Percentiles rank a stretch among this genome's conserved stretches.
Conservation (phyloP, 345 rosid species). For the Pistacia vera region DNA sequence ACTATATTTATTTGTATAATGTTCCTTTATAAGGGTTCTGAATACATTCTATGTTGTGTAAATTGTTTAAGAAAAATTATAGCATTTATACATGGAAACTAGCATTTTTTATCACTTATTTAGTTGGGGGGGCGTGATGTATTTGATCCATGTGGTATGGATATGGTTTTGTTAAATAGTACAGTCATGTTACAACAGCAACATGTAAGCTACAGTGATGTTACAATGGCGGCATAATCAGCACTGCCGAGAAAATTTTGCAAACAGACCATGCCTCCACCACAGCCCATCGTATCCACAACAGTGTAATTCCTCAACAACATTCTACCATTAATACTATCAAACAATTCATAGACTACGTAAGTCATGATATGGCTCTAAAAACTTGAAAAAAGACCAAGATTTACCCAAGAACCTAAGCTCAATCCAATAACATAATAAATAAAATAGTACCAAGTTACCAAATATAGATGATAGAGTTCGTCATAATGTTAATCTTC, state of each 20-base stretch:
- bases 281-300: not conserved
- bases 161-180: not conserved
- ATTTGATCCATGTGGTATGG: not conserved
- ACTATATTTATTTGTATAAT: too few relatives aligned
- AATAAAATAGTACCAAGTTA: conserved; percentile 5
- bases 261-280: not conserved
- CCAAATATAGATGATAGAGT: not conserved
- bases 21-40: too few relatives aligned
- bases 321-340: not conserved
- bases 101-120: conserved; percentile 14
- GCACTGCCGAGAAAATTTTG: not conserved
- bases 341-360: conserved; percentile 1
- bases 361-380: not conserved
- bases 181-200: conserved; percentile 11
- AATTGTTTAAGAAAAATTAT: conserved; percentile 15
- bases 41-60: too few relatives aligned
- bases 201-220: not conserved
- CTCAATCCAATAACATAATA: conserved; percentile 1
- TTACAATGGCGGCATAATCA: conserved; percentile 6
- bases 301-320: not conserved
- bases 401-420: not conserved
- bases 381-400: not conserved
- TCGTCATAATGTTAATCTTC: not conserved
- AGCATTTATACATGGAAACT: conserved; percentile 1
- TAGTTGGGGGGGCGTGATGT: not conserved